These are phyloP conservation scores for Debaryomyces robertsiae DNA, from an alignment of 1,139 yeast species.

Conservation along the genomic window DNA sequence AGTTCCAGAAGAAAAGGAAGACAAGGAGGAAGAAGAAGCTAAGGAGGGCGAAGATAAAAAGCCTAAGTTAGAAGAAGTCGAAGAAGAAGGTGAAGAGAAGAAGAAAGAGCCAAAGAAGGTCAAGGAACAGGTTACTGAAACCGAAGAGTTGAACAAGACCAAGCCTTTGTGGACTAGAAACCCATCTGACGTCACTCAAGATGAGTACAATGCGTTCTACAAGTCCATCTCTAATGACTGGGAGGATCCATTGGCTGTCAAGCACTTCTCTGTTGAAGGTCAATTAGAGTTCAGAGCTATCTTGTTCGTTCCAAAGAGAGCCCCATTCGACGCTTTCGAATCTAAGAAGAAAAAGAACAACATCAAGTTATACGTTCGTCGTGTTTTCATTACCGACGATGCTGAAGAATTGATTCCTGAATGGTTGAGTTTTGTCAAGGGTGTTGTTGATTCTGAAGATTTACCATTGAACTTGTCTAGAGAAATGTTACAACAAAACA, in stretches of 20 bases:
- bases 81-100: constrained; percentile 64
- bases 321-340: constrained; percentile 98
- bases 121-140: constrained; percentile 83
- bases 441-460: constrained; percentile 99
- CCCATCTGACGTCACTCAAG: constrained; percentile 97
- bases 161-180: constrained; percentile 99
- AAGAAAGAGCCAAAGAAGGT: constrained; percentile 75
- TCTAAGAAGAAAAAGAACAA: constrained; percentile 98
- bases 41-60: constrained; percentile 52
- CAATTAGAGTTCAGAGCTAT: constrained; percentile 99
- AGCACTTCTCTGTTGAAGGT: constrained; percentile 99
- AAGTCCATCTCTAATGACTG: constrained; percentile 99
- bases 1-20: constrained; percentile 74
- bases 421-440: constrained; percentile 96
- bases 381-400: constrained; percentile 99
- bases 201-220: constrained; percentile 99
- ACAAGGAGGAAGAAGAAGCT: constrained; percentile 49
- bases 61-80: constrained; percentile 74
- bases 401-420: constrained; percentile 99
- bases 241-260: constrained; percentile 99
- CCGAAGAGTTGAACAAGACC: constrained; percentile 98
- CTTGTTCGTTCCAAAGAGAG: constrained; percentile 97
- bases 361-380: constrained; percentile 98
- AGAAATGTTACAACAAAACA: constrained; percentile 99
- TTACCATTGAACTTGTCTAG: constrained; percentile 99